Percentiles rank a stretch among this genome's conserved stretches.
Evolutionary conservation across 306 rosid species (phyloP).

Genomic region (Abrus precatorius): DNA sequence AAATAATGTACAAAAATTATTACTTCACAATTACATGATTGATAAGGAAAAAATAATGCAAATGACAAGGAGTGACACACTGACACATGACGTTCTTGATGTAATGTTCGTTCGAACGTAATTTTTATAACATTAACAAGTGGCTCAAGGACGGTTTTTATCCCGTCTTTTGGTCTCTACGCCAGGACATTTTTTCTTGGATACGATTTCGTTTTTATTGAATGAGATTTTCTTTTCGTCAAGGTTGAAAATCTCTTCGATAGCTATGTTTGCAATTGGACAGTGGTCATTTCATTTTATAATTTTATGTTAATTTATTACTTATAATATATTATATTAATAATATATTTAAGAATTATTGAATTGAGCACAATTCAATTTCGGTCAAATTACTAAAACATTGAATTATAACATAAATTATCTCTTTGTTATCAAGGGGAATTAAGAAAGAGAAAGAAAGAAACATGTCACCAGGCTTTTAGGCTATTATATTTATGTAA

Average conservation of each 20-base stretch:
- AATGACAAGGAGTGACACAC: neutral
- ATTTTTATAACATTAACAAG: neutral
- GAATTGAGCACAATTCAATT: too few species aligned
- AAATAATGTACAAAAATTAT: neutral
- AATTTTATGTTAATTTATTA: too few species aligned
- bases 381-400: too few species aligned
- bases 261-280: neutral
- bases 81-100: neutral
- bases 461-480: too few species aligned
- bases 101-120: conserved; percentile 29
- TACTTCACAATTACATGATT: neutral
- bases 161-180: neutral
- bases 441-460: too few species aligned
- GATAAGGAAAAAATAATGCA: neutral
- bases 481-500: too few species aligned
- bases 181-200: neutral
- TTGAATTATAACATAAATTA: too few species aligned
- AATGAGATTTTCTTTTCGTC: conserved; percentile 6
- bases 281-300: neutral
- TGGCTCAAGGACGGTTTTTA: neutral
- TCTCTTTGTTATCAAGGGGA: too few species aligned
- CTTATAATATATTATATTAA: too few species aligned
- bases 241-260: neutral
- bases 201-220: neutral
- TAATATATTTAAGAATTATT: too few species aligned